Evolutionary conservation across 1,284 basidiomycete genomes (phyloP), one percentile per base, ranked within the genome.

Genomic region (Marasmius oreades): DNA sequence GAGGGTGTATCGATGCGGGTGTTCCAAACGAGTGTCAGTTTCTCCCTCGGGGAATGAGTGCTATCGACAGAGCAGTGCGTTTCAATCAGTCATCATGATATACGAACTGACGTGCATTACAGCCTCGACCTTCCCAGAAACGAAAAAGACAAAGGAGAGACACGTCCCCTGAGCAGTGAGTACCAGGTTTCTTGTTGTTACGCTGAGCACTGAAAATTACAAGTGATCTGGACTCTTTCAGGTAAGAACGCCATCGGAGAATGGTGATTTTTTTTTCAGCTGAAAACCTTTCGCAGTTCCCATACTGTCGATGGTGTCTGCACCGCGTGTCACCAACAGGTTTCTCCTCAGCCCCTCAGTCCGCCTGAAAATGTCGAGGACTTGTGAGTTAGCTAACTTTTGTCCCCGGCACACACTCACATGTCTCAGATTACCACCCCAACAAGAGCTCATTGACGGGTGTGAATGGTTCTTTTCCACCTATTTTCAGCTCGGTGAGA

Each of bases 11-110:
- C 11, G 61, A 59, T 34, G 61, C 61, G 6, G 61, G 61, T 18
- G 58, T 58, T n/a, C 58, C 61, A 10, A 58, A 58, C 26, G 61
- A 62, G 47, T 62, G 61, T 26, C 54, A 59, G 24, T 62, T 59
- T 42, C 45, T 59, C 37, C 61, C 61, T 16, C 34, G 61, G 37
- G 61, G 61, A 12, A 62, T 59, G 56, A 59, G 58, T 36, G 57
- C 57, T n/a, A 59, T 59, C 28, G 61, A 62, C 56, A 59, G 61
- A 54, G 61, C 61, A 10, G 61, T 62, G 43, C 56, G 60, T 57
- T 18, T 10, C n/a, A n/a, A n/a, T n/a, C n/a, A n/a, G n/a, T n/a
- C n/a, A n/a, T n/a, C n/a, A n/a, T n/a, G n/a, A n/a, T n/a, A n/a
- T n/a, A 20, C 43, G 39, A 43, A 47, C 33, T 28, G 47, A 34